Base-by-base conservation (phyloP, 179 eudicot species). In the Drosera spatulata region DNA sequence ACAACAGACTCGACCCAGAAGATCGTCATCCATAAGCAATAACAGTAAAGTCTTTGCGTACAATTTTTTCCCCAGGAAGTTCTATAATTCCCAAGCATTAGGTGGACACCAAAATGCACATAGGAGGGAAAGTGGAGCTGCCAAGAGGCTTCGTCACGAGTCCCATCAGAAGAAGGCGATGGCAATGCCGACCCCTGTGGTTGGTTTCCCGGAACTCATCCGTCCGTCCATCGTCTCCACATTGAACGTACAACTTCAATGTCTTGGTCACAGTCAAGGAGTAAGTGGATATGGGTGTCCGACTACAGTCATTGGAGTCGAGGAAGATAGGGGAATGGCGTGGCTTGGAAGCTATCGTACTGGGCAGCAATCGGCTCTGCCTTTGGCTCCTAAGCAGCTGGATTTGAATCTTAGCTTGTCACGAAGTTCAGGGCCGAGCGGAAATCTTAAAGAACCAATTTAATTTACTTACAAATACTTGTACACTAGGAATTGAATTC, bases 21-120 rank as follows among this genome's bases (percentile, higher is more conserved):
- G 33, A 22, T 22, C 33, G 1, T 22, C 33, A 1, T 22, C 33
- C 33, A 1, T 22, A 22, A 22, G 0, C 4, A 37, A n/a, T 39
- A 55, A 8, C 14, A 55, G 40, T 11, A 55, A 37, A 37, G 58
- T 55, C 3, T 64, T 46, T 60, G 46, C 67, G 7, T 64, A 60
- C 15, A 64, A 55, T 12, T 64, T 64, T 46, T 64, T 60, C 45
- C 39, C 38, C 54, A 64, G 67, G 22, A 64, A 64, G 53, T 64
- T 64, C 55, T 64, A 43, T 13, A 64, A 60, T 39, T 64, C 67
- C 38, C 67, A 64, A 12, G 67, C 67, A 15, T 12, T 64, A 1
- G 67, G 67, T 3, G 67, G 67, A 11, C 67, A 64, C 37, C 67
- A 64, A 14, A 64, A 64, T 56, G 67, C 67, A 46, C 67, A 64